phyloP scores from a whole-genome alignment of 2,329 filamentous ascomycete genomes.

The Penicillium frequentans region DNA sequence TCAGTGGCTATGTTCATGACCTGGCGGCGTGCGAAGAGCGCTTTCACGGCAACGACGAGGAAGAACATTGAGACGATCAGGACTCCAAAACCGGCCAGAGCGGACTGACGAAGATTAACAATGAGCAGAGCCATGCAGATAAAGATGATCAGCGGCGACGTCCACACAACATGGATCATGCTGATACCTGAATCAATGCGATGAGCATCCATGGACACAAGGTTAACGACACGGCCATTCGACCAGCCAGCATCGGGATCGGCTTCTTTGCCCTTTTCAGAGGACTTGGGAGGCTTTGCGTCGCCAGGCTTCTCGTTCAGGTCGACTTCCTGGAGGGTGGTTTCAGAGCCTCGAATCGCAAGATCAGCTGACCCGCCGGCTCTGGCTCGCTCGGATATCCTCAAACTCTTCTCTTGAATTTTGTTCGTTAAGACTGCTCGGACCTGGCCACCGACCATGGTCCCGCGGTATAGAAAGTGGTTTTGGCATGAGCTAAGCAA shows the following conservation, averaged over 20 bases:
- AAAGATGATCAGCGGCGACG: not conserved
- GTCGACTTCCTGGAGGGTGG: not conserved
- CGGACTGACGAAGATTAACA: not conserved
- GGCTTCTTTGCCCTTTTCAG: not conserved
- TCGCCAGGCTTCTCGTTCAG: not conserved
- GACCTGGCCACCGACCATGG: not conserved
- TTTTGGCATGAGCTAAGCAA: not conserved
- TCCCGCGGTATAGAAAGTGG: not conserved
- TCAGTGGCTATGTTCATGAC: not conserved
- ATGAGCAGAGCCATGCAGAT: not conserved
- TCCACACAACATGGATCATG: not conserved
- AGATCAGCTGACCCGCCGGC: not conserved
- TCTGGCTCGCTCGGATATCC: not conserved
- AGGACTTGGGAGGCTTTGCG: not conserved
- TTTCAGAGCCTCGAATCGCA: not conserved
- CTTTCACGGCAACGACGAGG: not conserved
- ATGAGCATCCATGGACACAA: not conserved
- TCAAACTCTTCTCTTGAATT: constrained; percentile 2
- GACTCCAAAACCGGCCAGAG: not conserved
- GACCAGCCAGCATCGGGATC: not conserved
- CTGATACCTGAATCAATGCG: not conserved
- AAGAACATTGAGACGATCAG: not conserved
- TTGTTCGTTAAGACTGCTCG: not conserved
- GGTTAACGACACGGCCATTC: not conserved
- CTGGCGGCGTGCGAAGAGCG: not conserved